These are phyloP conservation scores for Diphasiastrum complanatum DNA, from an alignment of 83 land plant genomes.

Conservation along the genomic window DNA sequence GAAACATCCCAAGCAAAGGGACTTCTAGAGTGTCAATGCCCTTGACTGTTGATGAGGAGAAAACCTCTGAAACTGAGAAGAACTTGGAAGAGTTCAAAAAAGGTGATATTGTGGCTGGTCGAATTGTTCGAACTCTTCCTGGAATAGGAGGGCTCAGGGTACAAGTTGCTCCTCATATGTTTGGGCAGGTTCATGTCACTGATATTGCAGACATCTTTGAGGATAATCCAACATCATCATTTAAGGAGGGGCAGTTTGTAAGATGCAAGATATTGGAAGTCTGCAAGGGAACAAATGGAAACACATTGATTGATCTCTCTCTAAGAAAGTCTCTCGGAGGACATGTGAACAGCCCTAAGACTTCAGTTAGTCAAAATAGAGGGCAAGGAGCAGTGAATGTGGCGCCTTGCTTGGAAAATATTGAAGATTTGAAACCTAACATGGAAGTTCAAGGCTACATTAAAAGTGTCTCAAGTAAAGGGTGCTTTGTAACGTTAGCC, in stretches of 20 bases:
- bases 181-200: constrained; percentile 82
- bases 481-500: constrained; percentile 77
- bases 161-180: constrained; percentile 57
- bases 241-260: constrained; percentile 75
- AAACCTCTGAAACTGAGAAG: no score
- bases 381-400: neutral
- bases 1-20: no score
- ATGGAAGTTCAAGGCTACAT: constrained; percentile 89
- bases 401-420: constrained; percentile 23
- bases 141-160: constrained; percentile 76
- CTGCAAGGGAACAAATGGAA: constrained; percentile 33
- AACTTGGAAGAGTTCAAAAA: constrained; percentile 23
- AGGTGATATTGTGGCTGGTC: constrained; percentile 66
- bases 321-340: constrained; percentile 45
- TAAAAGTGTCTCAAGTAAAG: constrained; percentile 62
- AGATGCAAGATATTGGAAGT: constrained; percentile 65
- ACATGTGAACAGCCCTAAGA: constrained; percentile 5
- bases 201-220: constrained; percentile 62
- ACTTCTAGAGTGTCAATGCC: no score
- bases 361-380: neutral
- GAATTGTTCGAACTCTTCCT: constrained; percentile 55
- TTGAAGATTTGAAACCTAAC: constrained; percentile 56
- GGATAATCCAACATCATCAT: constrained; percentile 45
- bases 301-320: constrained; percentile 60
- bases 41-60: no score